Percentiles rank a stretch among this genome's conserved stretches.
These are phyloP conservation scores for Fusarium pseudograminearum DNA, from an alignment of 2,329 filamentous ascomycete species.

Conservation along the genomic window DNA sequence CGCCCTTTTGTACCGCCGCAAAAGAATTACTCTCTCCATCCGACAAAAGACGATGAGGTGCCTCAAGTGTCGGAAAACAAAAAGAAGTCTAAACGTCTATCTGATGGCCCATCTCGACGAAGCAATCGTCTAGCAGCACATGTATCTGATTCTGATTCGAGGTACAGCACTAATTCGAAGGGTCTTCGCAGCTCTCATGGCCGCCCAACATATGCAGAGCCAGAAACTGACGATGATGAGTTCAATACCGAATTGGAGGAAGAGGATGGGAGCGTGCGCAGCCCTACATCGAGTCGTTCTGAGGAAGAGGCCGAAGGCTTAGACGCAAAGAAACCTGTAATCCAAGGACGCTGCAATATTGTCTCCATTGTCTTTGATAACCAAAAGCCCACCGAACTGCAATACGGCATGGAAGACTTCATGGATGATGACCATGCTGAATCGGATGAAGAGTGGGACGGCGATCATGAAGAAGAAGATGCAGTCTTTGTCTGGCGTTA, in stretches of 20 bases:
- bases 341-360: conserved; percentile 77
- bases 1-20: conserved; percentile 59
- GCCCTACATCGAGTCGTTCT: conserved; percentile 6
- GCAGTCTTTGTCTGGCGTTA: conserved; percentile 49
- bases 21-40: conserved; percentile 41
- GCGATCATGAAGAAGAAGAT: conserved; percentile 64
- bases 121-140: conserved; percentile 54
- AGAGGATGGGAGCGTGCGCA: conserved; percentile 16
- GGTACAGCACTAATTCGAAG: conserved; percentile 34
- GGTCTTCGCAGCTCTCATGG: conserved; percentile 33
- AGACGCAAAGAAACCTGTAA: conserved; percentile 54
- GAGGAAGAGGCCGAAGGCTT: conserved; percentile 20
- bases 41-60: conserved; percentile 18
- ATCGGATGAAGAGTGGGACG: conserved; percentile 69
- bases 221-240: conserved; percentile 60
- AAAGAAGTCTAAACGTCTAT: conserved; percentile 28
- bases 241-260: conserved; percentile 48
- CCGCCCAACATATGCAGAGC: conserved; percentile 57
- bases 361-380: conserved; percentile 82
- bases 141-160: conserved; percentile 44
- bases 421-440: conserved; percentile 69
- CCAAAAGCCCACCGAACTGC: conserved; percentile 75
- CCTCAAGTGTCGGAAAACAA: conserved; percentile 26
- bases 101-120: conserved; percentile 51
- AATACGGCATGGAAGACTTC: conserved; percentile 79